Percentiles rank a stretch among this genome's conserved stretches.
Conservation (phyloP, 768 basidiomycete species). For the Mrakia hoshinonis region DNA sequence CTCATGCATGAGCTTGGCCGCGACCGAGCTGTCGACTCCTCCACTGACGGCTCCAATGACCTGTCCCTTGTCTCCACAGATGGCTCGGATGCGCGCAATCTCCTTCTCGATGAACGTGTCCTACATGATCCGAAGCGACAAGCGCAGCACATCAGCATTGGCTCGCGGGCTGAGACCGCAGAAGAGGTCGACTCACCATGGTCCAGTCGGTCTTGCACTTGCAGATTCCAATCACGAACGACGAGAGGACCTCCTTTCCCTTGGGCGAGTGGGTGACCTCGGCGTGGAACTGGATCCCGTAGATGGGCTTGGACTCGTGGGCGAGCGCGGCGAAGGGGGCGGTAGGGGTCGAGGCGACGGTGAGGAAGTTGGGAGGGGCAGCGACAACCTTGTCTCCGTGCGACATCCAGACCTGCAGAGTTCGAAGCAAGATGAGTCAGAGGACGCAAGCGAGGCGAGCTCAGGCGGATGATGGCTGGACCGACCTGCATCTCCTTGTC, state of each 20-base stretch:
- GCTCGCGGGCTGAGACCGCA: not conserved
- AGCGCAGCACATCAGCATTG: not conserved
- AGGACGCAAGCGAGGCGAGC: too few species aligned
- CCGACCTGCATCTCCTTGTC: conserved; percentile 81
- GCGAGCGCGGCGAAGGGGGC: conserved; percentile 91
- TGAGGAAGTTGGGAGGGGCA: conserved; percentile 72
- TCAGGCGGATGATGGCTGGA: too few species aligned
- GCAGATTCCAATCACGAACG: conserved; percentile 78
- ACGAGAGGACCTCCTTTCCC: conserved; percentile 79
- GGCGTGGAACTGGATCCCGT: conserved; percentile 97
- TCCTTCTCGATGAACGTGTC: conserved; percentile 98
- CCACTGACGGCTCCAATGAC: conserved; percentile 97
- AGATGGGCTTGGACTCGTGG: conserved; percentile 77
- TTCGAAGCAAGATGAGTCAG: not conserved
- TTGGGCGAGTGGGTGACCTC: conserved; percentile 91
- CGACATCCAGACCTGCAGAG: conserved; percentile 92
- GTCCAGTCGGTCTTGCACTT: conserved; percentile 77
- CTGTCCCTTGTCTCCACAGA: conserved; percentile 86
- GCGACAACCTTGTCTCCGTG: conserved; percentile 88
- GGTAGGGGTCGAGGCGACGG: conserved; percentile 73
- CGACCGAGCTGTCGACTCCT: conserved; percentile 95
- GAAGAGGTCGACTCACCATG: conserved; percentile 53
- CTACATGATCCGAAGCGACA: conserved; percentile 43
- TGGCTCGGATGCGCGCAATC: conserved; percentile 81
- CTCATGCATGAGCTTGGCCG: conserved; percentile 98